Base-by-base conservation (phyloP, 2,329 filamentous ascomycete genomes). In the Colletotrichum sp. region DNA sequence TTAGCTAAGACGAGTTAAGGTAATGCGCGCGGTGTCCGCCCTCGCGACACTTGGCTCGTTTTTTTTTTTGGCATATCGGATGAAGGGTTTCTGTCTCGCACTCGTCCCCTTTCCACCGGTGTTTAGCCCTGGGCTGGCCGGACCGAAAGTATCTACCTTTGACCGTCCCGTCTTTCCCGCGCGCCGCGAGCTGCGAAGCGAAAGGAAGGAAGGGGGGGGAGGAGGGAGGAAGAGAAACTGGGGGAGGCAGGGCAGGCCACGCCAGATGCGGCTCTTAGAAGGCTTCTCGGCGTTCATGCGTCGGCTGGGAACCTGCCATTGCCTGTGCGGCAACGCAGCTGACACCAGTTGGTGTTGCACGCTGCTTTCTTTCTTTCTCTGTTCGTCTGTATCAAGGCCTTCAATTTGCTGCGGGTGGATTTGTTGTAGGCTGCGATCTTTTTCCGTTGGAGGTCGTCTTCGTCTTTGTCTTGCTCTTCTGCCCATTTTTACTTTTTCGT, bases 251-350 rank as follows among this genome's bases (percentile, higher is more conserved):
- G 62, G 62, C 36, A 31, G 29, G 29, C 29, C 6, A 16, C 13
- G n/a, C 21, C 16, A 18, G 64, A 61, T 68, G 69, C 69, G 69
- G 69, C 64, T 68, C 63, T 62, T 71, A 64, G 55, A 71, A 71
- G 54, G n/a, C 27, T 62, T 68, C 55, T 62, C 64, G 38, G 64
- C 69, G 64, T 62, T 59, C 24, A 71, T 71, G 69, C 69, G 68
- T 1, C 43, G 43, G 43, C 18, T 47, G 43, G n/a, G 43, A n/a
- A 51, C 11, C 1, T 3, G n/a, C 11, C 43, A 4, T 51, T 51
- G 43, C 43, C 43, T 3, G 43, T 51, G 43, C 43, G 43, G n/a
- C 43, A 11, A 13, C 43, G 43, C 43, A 51, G 43, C 43, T 51
- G n/a, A 51, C 43, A 51, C 43, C 43, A 11, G 43, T 51, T 51